A percentile compares a stretch with the other conserved stretches of the same genome.
These are phyloP conservation scores for Thalia dealbata DNA, from an alignment of 176 grass and related monocot genomes.

Conservation along the genomic window DNA sequence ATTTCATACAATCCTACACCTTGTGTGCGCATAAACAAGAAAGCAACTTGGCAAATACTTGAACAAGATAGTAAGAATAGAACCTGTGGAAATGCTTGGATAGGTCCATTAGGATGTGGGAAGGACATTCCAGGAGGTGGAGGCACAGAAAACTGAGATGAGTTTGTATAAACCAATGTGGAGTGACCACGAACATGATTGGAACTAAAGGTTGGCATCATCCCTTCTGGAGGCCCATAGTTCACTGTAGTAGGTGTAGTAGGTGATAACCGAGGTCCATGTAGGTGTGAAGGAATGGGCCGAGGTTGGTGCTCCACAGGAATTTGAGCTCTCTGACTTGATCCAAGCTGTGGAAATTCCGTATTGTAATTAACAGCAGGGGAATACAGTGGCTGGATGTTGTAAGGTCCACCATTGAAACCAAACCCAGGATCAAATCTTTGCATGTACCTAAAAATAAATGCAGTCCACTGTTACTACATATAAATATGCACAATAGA, in stretches of 20 bases:
- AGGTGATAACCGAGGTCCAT: conserved; percentile 33
- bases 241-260: conserved; percentile 37
- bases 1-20: too few relatives aligned
- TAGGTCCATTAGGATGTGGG: conserved; percentile 45
- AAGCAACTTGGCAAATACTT: not conserved
- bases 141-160: conserved; percentile 52
- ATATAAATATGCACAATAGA: too few relatives aligned
- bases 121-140: conserved; percentile 39
- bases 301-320: conserved; percentile 49
- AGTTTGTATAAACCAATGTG: conserved; percentile 27
- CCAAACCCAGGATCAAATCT: conserved; percentile 99
- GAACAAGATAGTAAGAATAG: not conserved
- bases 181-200: conserved; percentile 21
- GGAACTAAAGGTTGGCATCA: conserved; percentile 36
- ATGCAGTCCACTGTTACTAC: too few relatives aligned
- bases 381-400: conserved; percentile 77
- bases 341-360: conserved; percentile 91
- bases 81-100: conserved; percentile 55
- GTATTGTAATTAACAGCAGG: conserved; percentile 96
- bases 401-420: conserved; percentile 61
- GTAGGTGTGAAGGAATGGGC: conserved; percentile 44
- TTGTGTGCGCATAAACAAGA: too few relatives aligned
- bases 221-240: conserved; percentile 43
- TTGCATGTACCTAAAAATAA: conserved; percentile 60
- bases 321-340: conserved; percentile 42